phyloP scores from a whole-genome alignment of 306 rosid genomes.

The Cucurbita moschata region DNA sequence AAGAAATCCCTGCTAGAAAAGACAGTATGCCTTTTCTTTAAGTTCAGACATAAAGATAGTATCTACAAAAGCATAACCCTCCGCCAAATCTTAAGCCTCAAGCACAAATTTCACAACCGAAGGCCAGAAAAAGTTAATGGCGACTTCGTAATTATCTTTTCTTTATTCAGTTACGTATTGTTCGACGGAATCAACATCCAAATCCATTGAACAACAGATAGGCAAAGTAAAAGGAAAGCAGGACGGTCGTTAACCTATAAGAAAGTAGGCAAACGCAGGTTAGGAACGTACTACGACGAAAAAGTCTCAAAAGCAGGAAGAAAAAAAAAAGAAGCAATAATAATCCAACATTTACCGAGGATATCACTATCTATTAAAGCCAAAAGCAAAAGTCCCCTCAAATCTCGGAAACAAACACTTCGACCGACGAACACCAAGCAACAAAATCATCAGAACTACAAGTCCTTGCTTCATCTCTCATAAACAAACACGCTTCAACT shows the following conservation, averaged over 20 bases:
- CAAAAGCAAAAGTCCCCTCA: background rate
- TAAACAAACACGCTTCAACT: background rate
- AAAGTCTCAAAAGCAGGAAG: background rate
- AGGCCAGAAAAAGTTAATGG: background rate
- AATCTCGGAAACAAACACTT: background rate
- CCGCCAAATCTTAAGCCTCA: background rate
- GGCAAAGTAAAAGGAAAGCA: background rate
- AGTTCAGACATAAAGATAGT: background rate
- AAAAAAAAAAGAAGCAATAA: background rate
- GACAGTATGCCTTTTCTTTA: background rate
- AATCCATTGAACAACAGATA: background rate
- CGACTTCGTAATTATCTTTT: background rate
- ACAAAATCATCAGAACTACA: background rate
- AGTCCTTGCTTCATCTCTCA: background rate
- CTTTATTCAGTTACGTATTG: background rate
- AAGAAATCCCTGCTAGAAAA: background rate
- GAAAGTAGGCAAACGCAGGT: background rate
- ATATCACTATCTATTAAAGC: background rate
- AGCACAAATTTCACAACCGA: background rate
- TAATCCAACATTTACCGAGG: background rate
- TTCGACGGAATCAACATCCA: background rate
- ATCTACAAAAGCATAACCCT: background rate
- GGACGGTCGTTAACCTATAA: background rate
- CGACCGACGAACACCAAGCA: background rate
- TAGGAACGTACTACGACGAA: background rate